Evolutionary conservation across 1,139 yeast genomes (phyloP), one percentile per base, ranked within the genome.

Genomic region (Saccharomyces hybrid): DNA sequence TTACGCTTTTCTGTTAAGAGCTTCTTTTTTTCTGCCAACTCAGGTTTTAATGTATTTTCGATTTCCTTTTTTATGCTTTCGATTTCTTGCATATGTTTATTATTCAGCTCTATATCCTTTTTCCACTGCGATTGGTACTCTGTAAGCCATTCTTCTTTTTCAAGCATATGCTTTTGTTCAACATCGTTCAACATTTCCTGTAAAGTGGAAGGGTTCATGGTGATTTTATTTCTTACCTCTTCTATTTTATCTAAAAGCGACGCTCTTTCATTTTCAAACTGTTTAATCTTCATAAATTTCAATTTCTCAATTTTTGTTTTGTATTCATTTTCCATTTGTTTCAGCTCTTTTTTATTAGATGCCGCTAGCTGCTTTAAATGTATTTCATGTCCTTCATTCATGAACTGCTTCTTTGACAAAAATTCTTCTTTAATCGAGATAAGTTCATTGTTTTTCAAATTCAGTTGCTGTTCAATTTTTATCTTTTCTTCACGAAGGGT

Each of bases 381-480:
- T 38, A 75, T 58, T 26, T 73, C 73, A 57, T 67, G 73, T 42
- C 74, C 75, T 42, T 70, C 65, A n/a, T 69, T 66, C 48, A 78
- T 58, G 41, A 60, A 63, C 32, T 41, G 72, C 68, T 46, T 59
- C 49, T 58, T 64, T 8, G 61, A 60, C 55, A 56, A 55, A 67
- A 63, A 25, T 46, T 75, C 75, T 2, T 70, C 73, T 2, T 73
- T 64, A 23, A 73, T 68, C 52, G 73, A 75, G 14, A 74, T 75
- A 8, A 77, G 60, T 53, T 76, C 78, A 63, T 73, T 75, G 54
- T 74, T 66, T 47, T 76, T 75, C 29, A 72, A 70, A 53, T 70
- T 72, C 4, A 67, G 48, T 49, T 66, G 61, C 53, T 69, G 67
- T 9, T 54, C 57, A 50, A 63, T 62, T 23, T 58, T 48, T 8